Percentiles rank a stretch among this genome's conserved stretches.
Evolutionary conservation across 2,329 filamentous ascomycete species (phyloP).

Genomic region (Macrophomina tecta): DNA sequence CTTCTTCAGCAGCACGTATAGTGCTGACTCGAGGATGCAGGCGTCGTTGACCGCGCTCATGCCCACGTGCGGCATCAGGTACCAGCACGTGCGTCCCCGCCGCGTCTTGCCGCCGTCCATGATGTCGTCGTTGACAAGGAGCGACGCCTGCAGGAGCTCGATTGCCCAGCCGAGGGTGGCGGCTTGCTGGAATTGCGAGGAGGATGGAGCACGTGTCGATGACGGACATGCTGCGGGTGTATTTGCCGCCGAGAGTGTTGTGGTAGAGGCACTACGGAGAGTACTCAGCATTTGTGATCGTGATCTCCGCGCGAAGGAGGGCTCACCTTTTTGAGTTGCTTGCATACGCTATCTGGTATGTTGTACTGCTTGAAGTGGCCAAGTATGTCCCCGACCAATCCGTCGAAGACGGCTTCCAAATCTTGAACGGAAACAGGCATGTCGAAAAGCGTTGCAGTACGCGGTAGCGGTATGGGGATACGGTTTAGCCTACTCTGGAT

Average conservation of each 20-base stretch:
- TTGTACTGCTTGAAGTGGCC: slow-evolving; percentile 82
- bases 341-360: slow-evolving; percentile 76
- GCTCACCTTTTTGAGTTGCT: slow-evolving; percentile 82
- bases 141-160: slow-evolving; percentile 97
- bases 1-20: slow-evolving; percentile 92
- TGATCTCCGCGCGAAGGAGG: slow-evolving; percentile 32
- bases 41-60: slow-evolving; percentile 98
- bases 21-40: slow-evolving; percentile 75
- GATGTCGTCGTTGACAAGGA: slow-evolving; percentile 97
- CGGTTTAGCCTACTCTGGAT: neutral
- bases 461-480: neutral
- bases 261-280: slow-evolving; percentile 72
- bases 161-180: slow-evolving; percentile 95
- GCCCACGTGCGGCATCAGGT: slow-evolving; percentile 84
- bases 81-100: slow-evolving; percentile 95
- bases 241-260: slow-evolving; percentile 94
- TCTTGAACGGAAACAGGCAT: slow-evolving; percentile 80
- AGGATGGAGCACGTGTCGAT: slow-evolving; percentile 87
- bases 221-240: slow-evolving; percentile 97
- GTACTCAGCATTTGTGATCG: slow-evolving; percentile 2
- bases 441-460: slow-evolving; percentile 26
- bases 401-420: slow-evolving; percentile 89
- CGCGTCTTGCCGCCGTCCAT: slow-evolving; percentile 97
- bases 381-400: slow-evolving; percentile 80
- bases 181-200: slow-evolving; percentile 82